phyloP scores from a whole-genome alignment of 2,329 filamentous ascomycete genomes.

The Talaromyces funiculosus region DNA sequence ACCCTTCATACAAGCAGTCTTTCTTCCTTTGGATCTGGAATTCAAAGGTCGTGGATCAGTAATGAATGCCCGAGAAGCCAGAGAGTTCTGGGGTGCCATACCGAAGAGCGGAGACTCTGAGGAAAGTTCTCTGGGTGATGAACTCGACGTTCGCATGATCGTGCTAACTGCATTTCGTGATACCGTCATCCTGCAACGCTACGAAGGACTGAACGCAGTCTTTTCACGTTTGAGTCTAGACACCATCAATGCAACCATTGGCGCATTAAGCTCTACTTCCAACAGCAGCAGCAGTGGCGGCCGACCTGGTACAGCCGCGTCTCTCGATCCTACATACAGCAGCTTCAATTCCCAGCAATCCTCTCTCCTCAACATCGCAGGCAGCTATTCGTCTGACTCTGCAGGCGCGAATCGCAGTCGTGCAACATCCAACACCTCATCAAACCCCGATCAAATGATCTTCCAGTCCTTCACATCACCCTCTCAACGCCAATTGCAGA shows the following conservation, averaged over 20 bases:
- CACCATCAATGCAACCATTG: slow-evolving; percentile 55
- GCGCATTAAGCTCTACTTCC: slow-evolving; percentile 35
- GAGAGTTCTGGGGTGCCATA: slow-evolving; percentile 83
- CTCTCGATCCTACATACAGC: slow-evolving; percentile 66
- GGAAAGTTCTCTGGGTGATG: slow-evolving; percentile 46
- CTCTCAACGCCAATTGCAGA: slow-evolving; percentile 29
- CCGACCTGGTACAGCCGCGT: slow-evolving; percentile 68
- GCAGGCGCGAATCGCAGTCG: slow-evolving; percentile 60
- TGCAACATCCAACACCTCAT: slow-evolving; percentile 77
- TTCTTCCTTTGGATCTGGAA: slow-evolving; percentile 86
- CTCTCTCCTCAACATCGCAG: slow-evolving; percentile 67
- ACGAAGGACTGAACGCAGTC: slow-evolving; percentile 80
- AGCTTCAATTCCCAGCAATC: slow-evolving; percentile 71
- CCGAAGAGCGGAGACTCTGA: slow-evolving; percentile 40
- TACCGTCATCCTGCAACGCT: slow-evolving; percentile 77
- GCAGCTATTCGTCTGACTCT: slow-evolving; percentile 48
- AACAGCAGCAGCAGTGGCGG: slow-evolving; percentile 42
- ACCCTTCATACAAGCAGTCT: slow-evolving; percentile 92
- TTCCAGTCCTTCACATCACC: slow-evolving; percentile 40
- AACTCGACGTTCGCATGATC: slow-evolving; percentile 81
- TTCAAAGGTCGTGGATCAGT: slow-evolving; percentile 79
- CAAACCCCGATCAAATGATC: slow-evolving; percentile 40
- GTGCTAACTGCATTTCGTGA: slow-evolving; percentile 86
- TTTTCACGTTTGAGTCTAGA: slow-evolving; percentile 87
- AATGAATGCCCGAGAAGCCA: slow-evolving; percentile 70